Percentiles rank a stretch among this genome's conserved stretches.
Evolutionary conservation across 306 rosid genomes (phyloP).

Genomic region (Corylus americana): DNA sequence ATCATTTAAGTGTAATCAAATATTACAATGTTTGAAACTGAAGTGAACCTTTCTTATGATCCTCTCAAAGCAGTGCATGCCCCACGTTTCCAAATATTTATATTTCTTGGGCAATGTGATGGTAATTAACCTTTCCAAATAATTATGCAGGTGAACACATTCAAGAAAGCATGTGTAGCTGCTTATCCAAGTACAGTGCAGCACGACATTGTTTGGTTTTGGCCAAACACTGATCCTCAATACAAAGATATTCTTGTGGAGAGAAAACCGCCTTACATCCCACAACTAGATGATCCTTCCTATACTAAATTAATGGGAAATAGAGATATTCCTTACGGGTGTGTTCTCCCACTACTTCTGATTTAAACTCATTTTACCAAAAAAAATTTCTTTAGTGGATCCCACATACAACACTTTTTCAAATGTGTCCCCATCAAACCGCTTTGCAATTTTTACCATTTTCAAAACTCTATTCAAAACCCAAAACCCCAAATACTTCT

Average conservation of each 20-base stretch:
- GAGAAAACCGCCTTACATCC: slow-evolving; percentile 63
- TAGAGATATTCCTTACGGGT: slow-evolving; percentile 87
- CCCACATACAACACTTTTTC: background rate
- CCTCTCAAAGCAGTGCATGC: background rate
- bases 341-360: slow-evolving; percentile 29
- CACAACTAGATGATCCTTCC: slow-evolving; percentile 76
- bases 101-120: slow-evolving; percentile 13
- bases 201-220: slow-evolving; percentile 78
- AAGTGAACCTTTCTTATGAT: background rate
- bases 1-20: background rate
- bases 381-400: background rate
- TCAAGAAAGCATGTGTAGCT: slow-evolving; percentile 76
- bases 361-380: background rate
- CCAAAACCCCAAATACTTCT: no score
- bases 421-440: no score
- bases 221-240: slow-evolving; percentile 84
- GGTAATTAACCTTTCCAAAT: slow-evolving; percentile 21
- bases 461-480: no score
- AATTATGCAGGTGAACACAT: slow-evolving; percentile 63
- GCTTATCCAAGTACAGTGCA: slow-evolving; percentile 79
- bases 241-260: slow-evolving; percentile 61
- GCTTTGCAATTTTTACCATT: no score
- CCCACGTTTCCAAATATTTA: background rate
- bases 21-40: background rate
- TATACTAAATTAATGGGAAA: slow-evolving; percentile 53